These are phyloP conservation scores for Mycena rebaudengoi DNA, from an alignment of 768 basidiomycete species.

Conservation along the genomic window DNA sequence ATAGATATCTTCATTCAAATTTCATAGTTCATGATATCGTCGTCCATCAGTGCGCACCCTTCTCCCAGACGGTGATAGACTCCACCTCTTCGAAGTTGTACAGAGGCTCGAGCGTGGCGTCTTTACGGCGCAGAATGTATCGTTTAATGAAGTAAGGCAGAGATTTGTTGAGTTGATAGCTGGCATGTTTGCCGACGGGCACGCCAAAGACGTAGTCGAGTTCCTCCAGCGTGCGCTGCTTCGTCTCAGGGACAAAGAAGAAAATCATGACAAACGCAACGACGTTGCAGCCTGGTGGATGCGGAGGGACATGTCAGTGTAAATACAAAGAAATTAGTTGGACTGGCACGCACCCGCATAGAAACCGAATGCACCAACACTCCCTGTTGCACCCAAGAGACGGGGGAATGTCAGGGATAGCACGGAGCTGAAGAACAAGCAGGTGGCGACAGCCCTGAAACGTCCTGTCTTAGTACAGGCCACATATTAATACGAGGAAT, in stretches of 20 bases:
- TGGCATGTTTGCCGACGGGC: slow-evolving; percentile 51
- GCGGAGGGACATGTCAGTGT: slow-evolving; percentile 55
- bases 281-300: slow-evolving; percentile 63
- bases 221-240: slow-evolving; percentile 58
- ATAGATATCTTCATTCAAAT: too few relatives aligned
- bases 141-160: slow-evolving; percentile 62
- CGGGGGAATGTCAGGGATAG: slow-evolving; percentile 68
- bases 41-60: slow-evolving; percentile 46
- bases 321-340: slow-evolving; percentile 19
- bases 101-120: slow-evolving; percentile 50
- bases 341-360: too few relatives aligned
- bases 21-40: too few relatives aligned
- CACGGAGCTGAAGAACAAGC: slow-evolving; percentile 62
- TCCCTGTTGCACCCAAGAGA: slow-evolving; percentile 54
- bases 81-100: slow-evolving; percentile 64
- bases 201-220: slow-evolving; percentile 62
- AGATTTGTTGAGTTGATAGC: slow-evolving; percentile 53
- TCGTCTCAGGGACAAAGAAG: slow-evolving; percentile 62
- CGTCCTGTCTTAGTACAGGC: slow-evolving; percentile 30
- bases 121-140: slow-evolving; percentile 50
- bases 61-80: slow-evolving; percentile 52
- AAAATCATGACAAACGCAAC: slow-evolving; percentile 64
- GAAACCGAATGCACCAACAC: slow-evolving; percentile 37
- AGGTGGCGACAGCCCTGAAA: slow-evolving; percentile 64
- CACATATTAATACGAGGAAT: slow-evolving; percentile 16